Conservation (phyloP, 139 green algal species). For the Axilococcus clingmanii region DNA sequence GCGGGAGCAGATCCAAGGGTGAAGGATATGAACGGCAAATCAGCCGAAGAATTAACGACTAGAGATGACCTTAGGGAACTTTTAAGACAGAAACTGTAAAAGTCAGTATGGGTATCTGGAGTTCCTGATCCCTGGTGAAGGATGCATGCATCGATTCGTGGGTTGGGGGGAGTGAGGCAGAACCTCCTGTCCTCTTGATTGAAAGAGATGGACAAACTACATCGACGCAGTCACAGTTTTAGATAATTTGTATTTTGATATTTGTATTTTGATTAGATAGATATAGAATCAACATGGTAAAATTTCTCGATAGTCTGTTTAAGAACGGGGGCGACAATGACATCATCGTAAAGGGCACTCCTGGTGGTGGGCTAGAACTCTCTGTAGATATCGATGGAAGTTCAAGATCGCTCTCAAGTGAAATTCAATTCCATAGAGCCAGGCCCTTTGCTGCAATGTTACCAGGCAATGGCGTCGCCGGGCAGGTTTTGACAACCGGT, state of each 20-base stretch:
- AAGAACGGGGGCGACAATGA: too few relatives aligned
- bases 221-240: too few relatives aligned
- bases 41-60: conserved; percentile 50
- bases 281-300: too few relatives aligned
- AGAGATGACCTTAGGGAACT: conserved; percentile 50
- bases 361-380: conserved; percentile 24
- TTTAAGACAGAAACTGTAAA: conserved; percentile 17
- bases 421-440: conserved; percentile 10
- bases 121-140: too few relatives aligned
- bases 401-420: background rate
- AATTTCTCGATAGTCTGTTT: too few relatives aligned
- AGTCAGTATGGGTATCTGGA: too few relatives aligned
- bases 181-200: too few relatives aligned
- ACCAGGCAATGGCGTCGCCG: conserved; percentile 78
- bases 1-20: conserved; percentile 49
- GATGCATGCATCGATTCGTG: too few relatives aligned
- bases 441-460: conserved; percentile 83
- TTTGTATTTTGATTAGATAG: too few relatives aligned
- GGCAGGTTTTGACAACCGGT: conserved; percentile 81
- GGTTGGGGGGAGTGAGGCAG: too few relatives aligned
- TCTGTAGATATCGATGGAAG: background rate
- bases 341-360: conserved; percentile 1
- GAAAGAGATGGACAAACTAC: too few relatives aligned
- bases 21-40: conserved; percentile 62
- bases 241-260: too few relatives aligned